Conservation (phyloP, 2,329 filamentous ascomycete species). For the Aureobasidium sp. region DNA sequence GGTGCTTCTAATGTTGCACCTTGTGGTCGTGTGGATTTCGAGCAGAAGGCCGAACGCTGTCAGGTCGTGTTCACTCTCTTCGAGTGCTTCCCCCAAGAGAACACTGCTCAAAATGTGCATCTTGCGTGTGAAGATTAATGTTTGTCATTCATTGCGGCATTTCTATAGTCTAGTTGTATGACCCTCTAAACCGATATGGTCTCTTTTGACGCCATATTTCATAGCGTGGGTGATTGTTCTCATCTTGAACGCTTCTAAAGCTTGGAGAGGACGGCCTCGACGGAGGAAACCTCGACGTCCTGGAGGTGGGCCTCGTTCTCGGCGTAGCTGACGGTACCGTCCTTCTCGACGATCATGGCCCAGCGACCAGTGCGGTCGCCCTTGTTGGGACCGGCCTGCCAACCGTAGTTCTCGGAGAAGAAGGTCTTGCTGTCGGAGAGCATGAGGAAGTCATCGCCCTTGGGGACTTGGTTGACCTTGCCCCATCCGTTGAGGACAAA, state of each 20-base stretch:
- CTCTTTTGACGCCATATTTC: not conserved
- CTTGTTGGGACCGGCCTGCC: conserved; percentile 47
- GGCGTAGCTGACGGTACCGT: conserved; percentile 76
- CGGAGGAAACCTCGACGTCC: conserved; percentile 40
- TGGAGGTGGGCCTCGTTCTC: conserved; percentile 55
- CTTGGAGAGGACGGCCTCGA: conserved; percentile 40
- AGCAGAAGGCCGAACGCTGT: too few relatives aligned
- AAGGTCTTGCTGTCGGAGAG: conserved; percentile 58
- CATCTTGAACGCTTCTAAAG: conserved; percentile 26
- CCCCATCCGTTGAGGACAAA: conserved; percentile 66
- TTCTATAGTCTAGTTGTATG: conserved; percentile 3
- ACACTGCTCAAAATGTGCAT: not conserved
- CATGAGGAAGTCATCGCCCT: conserved; percentile 67
- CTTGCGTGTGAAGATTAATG: not conserved
- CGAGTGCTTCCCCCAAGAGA: too few relatives aligned
- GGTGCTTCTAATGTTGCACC: not conserved
- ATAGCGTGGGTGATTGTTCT: not conserved
- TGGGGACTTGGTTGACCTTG: conserved; percentile 71
- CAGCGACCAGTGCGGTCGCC: conserved; percentile 70
- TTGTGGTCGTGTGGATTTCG: not conserved
- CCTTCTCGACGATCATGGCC: conserved; percentile 66
- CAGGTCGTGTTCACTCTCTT: not conserved
- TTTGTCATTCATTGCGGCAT: conserved; percentile 4
- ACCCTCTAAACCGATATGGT: not conserved
- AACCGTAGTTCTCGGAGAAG: conserved; percentile 65